phyloP scores from a whole-genome alignment of 805 yeast species.

The Clavispora phyllophila region DNA sequence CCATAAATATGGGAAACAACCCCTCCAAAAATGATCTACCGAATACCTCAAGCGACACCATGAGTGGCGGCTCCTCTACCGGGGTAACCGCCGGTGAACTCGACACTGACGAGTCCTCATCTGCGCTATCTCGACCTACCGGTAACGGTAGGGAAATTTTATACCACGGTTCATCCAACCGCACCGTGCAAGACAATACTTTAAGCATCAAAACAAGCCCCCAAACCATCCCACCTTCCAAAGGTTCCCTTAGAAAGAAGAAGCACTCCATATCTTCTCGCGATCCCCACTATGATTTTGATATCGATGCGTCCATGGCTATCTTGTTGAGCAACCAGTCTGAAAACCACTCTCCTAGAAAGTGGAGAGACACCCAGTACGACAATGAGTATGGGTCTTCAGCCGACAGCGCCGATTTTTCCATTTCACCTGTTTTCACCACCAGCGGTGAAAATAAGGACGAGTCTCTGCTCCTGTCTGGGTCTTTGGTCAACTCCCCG shows the following conservation, averaged over 20 bases:
- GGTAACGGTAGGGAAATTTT: slow-evolving; percentile 16
- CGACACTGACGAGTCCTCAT: slow-evolving; percentile 38
- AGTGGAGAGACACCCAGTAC: not conserved
- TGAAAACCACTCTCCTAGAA: not conserved
- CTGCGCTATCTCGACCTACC: slow-evolving; percentile 38
- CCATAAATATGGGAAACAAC: slow-evolving; percentile 53
- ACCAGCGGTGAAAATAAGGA: slow-evolving; percentile 26
- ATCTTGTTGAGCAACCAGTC: slow-evolving; percentile 19
- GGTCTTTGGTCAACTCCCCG: slow-evolving; percentile 17
- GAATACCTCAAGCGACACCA: slow-evolving; percentile 27
- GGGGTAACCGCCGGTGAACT: slow-evolving; percentile 28
- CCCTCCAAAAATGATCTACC: slow-evolving; percentile 53
- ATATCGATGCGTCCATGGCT: slow-evolving; percentile 46
- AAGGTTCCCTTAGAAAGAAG: not conserved
- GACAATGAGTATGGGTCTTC: slow-evolving; percentile 31
- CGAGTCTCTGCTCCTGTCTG: slow-evolving; percentile 35
- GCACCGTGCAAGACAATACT: not conserved
- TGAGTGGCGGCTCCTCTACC: slow-evolving; percentile 19
- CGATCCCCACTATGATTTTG: slow-evolving; percentile 25
- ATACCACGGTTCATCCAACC: slow-evolving; percentile 1
- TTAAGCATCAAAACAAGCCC: slow-evolving; percentile 3
- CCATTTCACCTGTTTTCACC: slow-evolving; percentile 34
- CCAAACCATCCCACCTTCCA: not conserved
- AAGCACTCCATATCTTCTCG: not conserved
- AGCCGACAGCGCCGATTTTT: slow-evolving; percentile 30